phyloP scores from a whole-genome alignment of 2,329 filamentous ascomycete species.

The Teratosphaeria destructans region DNA sequence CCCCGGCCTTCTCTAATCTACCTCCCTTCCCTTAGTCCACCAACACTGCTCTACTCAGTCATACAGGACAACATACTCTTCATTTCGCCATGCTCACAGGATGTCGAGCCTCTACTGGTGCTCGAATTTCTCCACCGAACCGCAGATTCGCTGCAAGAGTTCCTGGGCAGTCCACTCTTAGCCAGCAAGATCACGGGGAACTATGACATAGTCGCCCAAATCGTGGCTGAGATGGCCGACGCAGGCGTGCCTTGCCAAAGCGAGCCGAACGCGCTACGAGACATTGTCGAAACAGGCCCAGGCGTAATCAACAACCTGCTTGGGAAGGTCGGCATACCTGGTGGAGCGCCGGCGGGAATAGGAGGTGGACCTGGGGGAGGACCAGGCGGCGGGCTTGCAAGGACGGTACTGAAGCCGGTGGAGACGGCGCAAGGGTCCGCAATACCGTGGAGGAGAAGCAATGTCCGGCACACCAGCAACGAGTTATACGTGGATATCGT shows the following conservation, averaged over 20 bases:
- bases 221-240: conserved; percentile 94
- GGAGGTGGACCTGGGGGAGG: background rate
- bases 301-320: conserved; percentile 82
- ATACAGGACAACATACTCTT: conserved; percentile 81
- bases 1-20: conserved; percentile 83
- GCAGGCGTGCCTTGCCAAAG: conserved; percentile 80
- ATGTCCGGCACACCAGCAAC: conserved; percentile 92
- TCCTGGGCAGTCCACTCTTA: conserved; percentile 76
- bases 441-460: conserved; percentile 81
- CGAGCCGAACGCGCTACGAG: conserved; percentile 83
- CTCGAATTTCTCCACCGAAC: conserved; percentile 92
- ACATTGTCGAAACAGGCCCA: conserved; percentile 76
- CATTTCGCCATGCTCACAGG: conserved; percentile 70
- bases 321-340: conserved; percentile 72
- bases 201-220: conserved; percentile 89
- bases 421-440: conserved; percentile 31
- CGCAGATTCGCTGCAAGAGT: conserved; percentile 87
- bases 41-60: conserved; percentile 80
- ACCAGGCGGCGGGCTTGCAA: background rate
- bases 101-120: conserved; percentile 79
- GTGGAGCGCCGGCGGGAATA: conserved; percentile 1
- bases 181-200: conserved; percentile 76
- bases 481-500: conserved; percentile 95
- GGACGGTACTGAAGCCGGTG: conserved; percentile 26
- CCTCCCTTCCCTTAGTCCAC: conserved; percentile 62